Conservation (phyloP, 805 yeast genomes). For the Suhomyces faveliae region DNA sequence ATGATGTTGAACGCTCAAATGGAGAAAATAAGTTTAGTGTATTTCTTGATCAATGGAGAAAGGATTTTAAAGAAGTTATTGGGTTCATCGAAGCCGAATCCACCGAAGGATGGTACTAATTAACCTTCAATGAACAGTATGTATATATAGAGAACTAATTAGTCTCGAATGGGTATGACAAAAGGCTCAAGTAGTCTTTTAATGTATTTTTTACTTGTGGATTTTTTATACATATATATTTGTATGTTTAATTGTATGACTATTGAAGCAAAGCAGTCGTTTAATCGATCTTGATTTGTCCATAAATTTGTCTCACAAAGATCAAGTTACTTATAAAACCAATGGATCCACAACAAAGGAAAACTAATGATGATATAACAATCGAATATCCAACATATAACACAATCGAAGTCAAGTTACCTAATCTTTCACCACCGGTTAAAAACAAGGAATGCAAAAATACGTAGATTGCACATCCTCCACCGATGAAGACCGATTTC, state of each 20-base stretch:
- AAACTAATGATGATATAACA: constrained; percentile 66
- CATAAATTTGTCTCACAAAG: constrained; percentile 76
- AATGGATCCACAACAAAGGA: constrained; percentile 82
- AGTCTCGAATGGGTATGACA: too few species aligned
- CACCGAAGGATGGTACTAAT: constrained; percentile 37
- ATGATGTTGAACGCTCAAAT: background rate
- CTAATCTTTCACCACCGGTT: constrained; percentile 60
- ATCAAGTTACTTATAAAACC: constrained; percentile 76
- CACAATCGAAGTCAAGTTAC: constrained; percentile 72
- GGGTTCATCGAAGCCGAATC: constrained; percentile 32
- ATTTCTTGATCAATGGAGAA: constrained; percentile 15
- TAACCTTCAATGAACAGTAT: background rate
- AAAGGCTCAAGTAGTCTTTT: too few species aligned
- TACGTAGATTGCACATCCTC: constrained; percentile 83
- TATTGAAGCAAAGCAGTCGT: background rate
- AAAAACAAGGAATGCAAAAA: constrained; percentile 79
- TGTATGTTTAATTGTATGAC: background rate
- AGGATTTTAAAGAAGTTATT: constrained; percentile 15
- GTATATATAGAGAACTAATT: background rate
- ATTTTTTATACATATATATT: background rate
- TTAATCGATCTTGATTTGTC: constrained; percentile 80
- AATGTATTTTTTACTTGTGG: too few species aligned
- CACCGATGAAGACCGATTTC: constrained; percentile 84
- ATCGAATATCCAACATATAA: constrained; percentile 81
- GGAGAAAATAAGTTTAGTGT: background rate